These are phyloP conservation scores for Penstemon newberryi DNA, from an alignment of 257 asterid genomes.

Conservation along the genomic window DNA sequence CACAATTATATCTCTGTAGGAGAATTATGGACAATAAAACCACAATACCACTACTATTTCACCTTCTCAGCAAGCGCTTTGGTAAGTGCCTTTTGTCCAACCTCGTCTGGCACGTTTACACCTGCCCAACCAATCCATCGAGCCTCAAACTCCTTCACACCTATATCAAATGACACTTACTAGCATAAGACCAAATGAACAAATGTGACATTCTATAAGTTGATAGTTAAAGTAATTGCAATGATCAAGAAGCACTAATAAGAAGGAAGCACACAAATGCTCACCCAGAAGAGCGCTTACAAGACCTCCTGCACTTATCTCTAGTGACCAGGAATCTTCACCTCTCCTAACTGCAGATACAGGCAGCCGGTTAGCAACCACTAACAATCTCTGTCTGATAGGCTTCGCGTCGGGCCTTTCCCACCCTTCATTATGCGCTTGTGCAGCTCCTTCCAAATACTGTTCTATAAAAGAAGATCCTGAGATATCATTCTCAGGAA, in stretches of 20 bases:
- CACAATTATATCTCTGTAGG: conserved; percentile 2
- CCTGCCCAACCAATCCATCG: conserved; percentile 99
- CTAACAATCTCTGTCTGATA: conserved; percentile 71
- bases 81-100: conserved; percentile 78
- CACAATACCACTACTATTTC: conserved; percentile 17
- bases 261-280: conserved; percentile 22
- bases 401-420: conserved; percentile 65
- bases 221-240: conserved; percentile 7
- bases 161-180: conserved; percentile 36
- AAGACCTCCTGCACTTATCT: conserved; percentile 98
- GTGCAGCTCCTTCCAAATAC: conserved; percentile 64
- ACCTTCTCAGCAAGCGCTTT: conserved; percentile 90
- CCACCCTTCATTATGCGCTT: conserved; percentile 51
- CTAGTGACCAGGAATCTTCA: conserved; percentile 92
- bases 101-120: conserved; percentile 88
- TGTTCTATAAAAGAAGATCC: conserved; percentile 52
- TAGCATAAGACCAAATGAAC: conserved; percentile 29
- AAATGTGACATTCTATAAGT: conserved; percentile 4
- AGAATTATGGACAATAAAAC: conserved; percentile 9
- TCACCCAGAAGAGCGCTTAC: conserved; percentile 97
- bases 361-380: conserved; percentile 96
- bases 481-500: conserved; percentile 40
- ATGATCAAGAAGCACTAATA: conserved; percentile 14
- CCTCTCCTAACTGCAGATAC: conserved; percentile 92
- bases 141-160: conserved; percentile 88